Evolutionary conservation across 1,284 basidiomycete genomes (phyloP), one percentile per base, ranked within the genome.

Genomic region (Ceratobasidium sp.): DNA sequence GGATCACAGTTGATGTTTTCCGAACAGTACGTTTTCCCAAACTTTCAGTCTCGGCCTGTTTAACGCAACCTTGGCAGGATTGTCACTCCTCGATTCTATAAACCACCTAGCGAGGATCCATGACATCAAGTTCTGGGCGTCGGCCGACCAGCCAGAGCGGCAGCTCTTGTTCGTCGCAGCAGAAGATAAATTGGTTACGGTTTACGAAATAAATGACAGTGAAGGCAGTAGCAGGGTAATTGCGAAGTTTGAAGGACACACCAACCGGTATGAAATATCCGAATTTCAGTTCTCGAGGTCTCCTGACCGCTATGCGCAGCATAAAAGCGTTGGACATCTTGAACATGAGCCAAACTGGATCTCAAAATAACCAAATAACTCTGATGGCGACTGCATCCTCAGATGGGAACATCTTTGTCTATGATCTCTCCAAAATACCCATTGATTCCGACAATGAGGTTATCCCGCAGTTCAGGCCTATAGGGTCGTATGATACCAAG

Each of bases 181-280:
- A 1, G 94, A 98, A 78, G 93, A 96, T 77, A 93, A 90, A 73
- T 89, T 89, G 72, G 81, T 93, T 1, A 85, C 92, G 1, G 80
- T 94, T 15, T 96, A 94, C 79, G 81, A 83, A 42, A 73, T 89
- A 52, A 77, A 79, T 3, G 73, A 79, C 3, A 81, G 13, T 2
- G 60, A 67, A 31, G 43, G 27, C 12, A 34, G 3, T 8, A 43
- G n/a, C n/a, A 85, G 71, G 75, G 77, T 88, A 12, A 78, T 91
- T 35, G 90, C 88, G 1, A 80, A 85, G 70, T 81, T 93, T 78
- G 76, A 84, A 0, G 92, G 92, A 0, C 92, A 93, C 74, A 77
- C 79, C 20, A 93, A 92, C 78, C 85, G 92, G 91, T 92, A 50
- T 2, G 84, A 76, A 1, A 32, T 12, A n/a, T 20, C 62, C 22